These are phyloP conservation scores for Diaporthe australafricana DNA, from an alignment of 2,329 filamentous ascomycete species.

Conservation along the genomic window DNA sequence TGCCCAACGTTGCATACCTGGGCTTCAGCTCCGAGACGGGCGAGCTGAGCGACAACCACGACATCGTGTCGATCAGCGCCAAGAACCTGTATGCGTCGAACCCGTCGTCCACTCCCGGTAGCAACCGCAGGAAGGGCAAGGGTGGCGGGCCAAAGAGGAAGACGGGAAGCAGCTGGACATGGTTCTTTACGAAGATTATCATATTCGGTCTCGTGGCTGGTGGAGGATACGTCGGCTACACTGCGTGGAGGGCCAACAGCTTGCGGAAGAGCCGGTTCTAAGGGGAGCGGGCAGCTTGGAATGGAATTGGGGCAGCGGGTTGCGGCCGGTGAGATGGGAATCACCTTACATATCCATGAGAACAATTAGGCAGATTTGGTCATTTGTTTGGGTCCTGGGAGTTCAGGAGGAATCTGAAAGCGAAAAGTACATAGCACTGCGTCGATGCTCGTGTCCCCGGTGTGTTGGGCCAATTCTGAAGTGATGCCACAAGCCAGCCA, in stretches of 20 bases:
- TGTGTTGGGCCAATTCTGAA: neutral
- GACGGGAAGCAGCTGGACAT: constrained; percentile 66
- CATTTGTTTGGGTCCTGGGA: constrained; percentile 32
- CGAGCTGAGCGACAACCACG: constrained; percentile 96
- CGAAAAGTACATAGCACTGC: constrained; percentile 31
- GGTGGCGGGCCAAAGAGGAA: constrained; percentile 53
- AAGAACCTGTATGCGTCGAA: constrained; percentile 85
- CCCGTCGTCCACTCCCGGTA: constrained; percentile 58
- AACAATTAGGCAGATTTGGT: constrained; percentile 4
- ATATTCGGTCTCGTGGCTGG: constrained; percentile 77
- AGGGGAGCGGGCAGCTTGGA: constrained; percentile 25
- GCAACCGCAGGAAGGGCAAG: constrained; percentile 46
- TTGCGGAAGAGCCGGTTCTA: constrained; percentile 70
- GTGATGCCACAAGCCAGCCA: neutral
- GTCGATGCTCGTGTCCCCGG: neutral
- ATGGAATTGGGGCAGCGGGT: neutral
- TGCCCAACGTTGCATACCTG: constrained; percentile 82
- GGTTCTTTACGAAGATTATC: constrained; percentile 83
- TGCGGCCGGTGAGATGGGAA: neutral
- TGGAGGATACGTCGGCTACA: constrained; percentile 87
- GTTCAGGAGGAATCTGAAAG: constrained; percentile 30
- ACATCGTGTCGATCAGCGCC: constrained; percentile 88
- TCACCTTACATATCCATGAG: constrained; percentile 17
- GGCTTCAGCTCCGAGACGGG: constrained; percentile 91
- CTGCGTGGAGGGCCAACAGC: constrained; percentile 78